Conservation (phyloP, 139 green algal species). For the Monoraphidium neglectum region DNA sequence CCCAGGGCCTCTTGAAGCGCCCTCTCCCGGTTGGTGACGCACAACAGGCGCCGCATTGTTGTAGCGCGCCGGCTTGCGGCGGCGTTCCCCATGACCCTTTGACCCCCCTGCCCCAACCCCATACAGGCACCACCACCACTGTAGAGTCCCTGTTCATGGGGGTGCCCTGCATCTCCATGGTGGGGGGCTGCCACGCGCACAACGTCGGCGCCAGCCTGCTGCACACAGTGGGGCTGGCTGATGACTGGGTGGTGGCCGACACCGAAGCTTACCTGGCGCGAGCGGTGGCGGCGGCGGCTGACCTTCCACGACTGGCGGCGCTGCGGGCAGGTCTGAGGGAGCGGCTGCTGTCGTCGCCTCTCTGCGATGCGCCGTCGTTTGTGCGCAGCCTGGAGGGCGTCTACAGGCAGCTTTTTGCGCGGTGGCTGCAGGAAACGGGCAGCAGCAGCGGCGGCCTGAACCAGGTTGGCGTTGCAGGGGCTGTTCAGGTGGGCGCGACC, state of each 20-base stretch:
- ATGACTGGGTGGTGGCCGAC: conserved; percentile 76
- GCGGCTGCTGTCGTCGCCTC: conserved; percentile 74
- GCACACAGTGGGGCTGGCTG: conserved; percentile 67
- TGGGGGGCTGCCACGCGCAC: conserved; percentile 90
- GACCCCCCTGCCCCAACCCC: neutral
- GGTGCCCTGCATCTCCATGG: conserved; percentile 88
- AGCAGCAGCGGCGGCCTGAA: neutral
- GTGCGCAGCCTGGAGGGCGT: conserved; percentile 71
- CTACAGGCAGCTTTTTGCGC: conserved; percentile 76
- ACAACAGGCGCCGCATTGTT: neutral
- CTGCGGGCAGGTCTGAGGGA: conserved; percentile 71
- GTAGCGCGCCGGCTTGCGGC: neutral
- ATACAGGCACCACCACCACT: conserved; percentile 94
- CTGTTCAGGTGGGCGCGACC: neutral
- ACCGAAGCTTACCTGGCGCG: conserved; percentile 85
- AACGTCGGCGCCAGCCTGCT: conserved; percentile 94
- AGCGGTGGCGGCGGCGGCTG: conserved; percentile 53
- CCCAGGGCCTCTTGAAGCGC: neutral
- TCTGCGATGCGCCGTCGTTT: conserved; percentile 85
- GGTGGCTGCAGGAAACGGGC: conserved; percentile 37
- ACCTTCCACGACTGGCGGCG: conserved; percentile 57
- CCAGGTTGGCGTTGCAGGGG: neutral
- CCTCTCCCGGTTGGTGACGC: neutral
- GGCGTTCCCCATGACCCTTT: neutral
- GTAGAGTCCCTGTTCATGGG: conserved; percentile 96